Evolutionary conservation across 2,329 filamentous ascomycete species (phyloP).

Genomic region (Cucurbitaria berberidis): DNA sequence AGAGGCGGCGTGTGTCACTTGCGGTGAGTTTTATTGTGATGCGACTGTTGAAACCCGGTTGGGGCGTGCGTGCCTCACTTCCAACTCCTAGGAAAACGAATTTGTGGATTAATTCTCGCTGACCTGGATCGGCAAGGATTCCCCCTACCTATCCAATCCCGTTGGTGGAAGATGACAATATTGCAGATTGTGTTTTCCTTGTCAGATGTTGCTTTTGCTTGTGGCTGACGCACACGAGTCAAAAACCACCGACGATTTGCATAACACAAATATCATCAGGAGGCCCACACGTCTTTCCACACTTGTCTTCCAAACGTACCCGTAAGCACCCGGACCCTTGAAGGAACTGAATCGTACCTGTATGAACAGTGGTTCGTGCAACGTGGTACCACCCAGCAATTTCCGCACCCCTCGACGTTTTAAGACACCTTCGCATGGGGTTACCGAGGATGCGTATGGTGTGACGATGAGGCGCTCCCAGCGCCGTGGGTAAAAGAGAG

Average conservation of each 20-base stretch:
- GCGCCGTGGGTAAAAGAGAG: slow-evolving; percentile 16
- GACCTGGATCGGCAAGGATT: not conserved
- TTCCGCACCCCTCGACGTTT: slow-evolving; percentile 19
- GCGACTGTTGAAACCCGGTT: not conserved
- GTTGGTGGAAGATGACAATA: not conserved
- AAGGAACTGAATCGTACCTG: slow-evolving; percentile 11
- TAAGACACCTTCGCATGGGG: slow-evolving; percentile 24
- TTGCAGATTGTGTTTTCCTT: not conserved
- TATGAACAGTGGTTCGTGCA: slow-evolving; percentile 25
- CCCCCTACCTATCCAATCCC: not conserved
- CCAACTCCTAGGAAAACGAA: not conserved
- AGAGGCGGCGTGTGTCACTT: not conserved
- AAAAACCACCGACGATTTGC: not conserved
- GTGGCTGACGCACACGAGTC: not conserved
- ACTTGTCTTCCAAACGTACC: not conserved
- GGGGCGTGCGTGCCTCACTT: not conserved
- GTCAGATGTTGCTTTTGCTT: not conserved
- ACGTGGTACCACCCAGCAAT: slow-evolving; percentile 19
- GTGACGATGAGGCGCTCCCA: slow-evolving; percentile 18
- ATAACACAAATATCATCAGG: not conserved
- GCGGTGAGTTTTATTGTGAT: not conserved
- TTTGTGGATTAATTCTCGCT: not conserved
- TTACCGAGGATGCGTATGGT: slow-evolving; percentile 11
- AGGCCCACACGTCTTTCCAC: not conserved
- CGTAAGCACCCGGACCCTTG: not conserved